Conservation (phyloP, 176 grass and related monocot genomes). For the Bothriochloa decipiens region DNA sequence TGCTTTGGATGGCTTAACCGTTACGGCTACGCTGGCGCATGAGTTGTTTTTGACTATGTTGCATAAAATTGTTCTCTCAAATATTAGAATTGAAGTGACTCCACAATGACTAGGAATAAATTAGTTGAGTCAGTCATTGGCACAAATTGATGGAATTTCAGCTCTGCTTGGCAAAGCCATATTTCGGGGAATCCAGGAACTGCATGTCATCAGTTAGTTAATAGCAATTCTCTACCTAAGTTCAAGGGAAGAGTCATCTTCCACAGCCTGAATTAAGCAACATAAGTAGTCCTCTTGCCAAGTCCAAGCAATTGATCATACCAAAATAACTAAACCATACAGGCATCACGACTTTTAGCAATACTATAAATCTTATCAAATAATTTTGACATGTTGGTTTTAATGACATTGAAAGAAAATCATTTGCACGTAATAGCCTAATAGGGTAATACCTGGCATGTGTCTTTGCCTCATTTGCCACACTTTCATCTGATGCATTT, state of each 20-base stretch:
- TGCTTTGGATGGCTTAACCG: too few species aligned
- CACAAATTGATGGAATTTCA: not conserved
- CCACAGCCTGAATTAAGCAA: not conserved
- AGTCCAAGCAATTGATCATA: slow-evolving; percentile 13
- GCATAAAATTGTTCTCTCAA: slow-evolving; percentile 12
- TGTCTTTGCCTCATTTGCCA: slow-evolving; percentile 34
- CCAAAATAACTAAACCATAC: slow-evolving; percentile 15
- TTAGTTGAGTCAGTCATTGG: not conserved
- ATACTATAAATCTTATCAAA: not conserved
- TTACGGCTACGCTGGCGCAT: too few species aligned
- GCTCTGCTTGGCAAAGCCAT: not conserved
- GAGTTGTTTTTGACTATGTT: too few species aligned
- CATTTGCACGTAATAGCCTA: not conserved
- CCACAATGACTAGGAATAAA: not conserved
- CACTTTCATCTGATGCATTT: slow-evolving; percentile 37
- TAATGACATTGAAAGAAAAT: slow-evolving; percentile 15
- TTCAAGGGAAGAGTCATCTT: not conserved
- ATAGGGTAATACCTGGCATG: slow-evolving; percentile 58
- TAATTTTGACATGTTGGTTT: not conserved
- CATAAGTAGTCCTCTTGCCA: not conserved
- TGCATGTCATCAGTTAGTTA: not conserved
- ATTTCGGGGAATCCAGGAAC: not conserved
- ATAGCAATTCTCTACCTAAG: not conserved
- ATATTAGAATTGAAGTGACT: not conserved
- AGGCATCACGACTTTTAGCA: slow-evolving; percentile 3